Percentiles rank a stretch among this genome's conserved stretches.
phyloP scores from a whole-genome alignment of 2,329 filamentous ascomycete genomes.

The Alternaria brassicae region DNA sequence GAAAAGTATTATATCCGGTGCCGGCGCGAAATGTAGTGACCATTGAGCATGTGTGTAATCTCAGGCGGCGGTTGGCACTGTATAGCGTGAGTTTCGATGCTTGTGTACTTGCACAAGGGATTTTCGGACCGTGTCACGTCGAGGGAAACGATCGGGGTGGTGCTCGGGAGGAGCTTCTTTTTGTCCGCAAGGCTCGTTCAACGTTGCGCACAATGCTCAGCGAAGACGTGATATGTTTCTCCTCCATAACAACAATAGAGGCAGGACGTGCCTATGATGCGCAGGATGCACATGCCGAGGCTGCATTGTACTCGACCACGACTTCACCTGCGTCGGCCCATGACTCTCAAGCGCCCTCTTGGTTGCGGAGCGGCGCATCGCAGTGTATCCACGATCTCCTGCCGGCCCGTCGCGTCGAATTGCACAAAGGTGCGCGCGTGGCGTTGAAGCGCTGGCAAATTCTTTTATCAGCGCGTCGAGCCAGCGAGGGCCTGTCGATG shows the following conservation, averaged over 20 bases:
- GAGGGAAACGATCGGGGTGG: background rate
- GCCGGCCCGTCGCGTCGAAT: conserved; percentile 38
- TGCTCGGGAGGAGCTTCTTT: background rate
- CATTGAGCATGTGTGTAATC: conserved; percentile 1
- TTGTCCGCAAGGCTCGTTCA: conserved; percentile 9
- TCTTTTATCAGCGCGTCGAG: conserved; percentile 20
- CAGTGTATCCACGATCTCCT: conserved; percentile 28
- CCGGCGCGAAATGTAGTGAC: conserved; percentile 6
- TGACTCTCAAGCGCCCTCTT: conserved; percentile 15
- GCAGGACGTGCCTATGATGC: background rate
- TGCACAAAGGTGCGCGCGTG: conserved; percentile 26
- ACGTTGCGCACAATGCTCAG: conserved; percentile 3
- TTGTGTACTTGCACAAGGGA: conserved; percentile 7
- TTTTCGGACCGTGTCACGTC: background rate
- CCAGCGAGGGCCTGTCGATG: conserved; percentile 33
- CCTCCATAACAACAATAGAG: background rate
- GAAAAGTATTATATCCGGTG: conserved; percentile 14
- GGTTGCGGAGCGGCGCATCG: conserved; percentile 18
- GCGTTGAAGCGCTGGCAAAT: conserved; percentile 38
- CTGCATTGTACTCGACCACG: background rate
- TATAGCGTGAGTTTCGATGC: background rate
- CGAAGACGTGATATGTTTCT: background rate
- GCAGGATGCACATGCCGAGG: background rate
- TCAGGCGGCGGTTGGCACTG: conserved; percentile 25
- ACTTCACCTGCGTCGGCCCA: background rate